A percentile compares a stretch with the other conserved stretches of the same genome.
These are phyloP conservation scores for Aureobasidium musti DNA, from an alignment of 2,329 filamentous ascomycete species.

Conservation along the genomic window DNA sequence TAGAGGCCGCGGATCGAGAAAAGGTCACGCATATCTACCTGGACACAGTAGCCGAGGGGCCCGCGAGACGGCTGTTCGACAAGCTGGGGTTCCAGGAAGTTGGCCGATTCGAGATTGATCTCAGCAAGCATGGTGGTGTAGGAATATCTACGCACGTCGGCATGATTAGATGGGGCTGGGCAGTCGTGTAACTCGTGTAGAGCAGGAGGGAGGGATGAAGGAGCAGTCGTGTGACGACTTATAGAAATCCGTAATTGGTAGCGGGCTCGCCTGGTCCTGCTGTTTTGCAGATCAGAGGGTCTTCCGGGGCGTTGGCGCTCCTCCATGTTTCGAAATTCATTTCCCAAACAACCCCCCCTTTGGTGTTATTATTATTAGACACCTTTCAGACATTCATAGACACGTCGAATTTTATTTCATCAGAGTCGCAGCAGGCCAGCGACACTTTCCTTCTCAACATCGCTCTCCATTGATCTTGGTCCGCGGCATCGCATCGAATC, in stretches of 20 bases:
- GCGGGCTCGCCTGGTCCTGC: not conserved
- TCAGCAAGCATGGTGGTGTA: constrained; percentile 15
- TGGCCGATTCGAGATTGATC: constrained; percentile 23
- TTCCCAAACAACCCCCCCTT: constrained; percentile 15
- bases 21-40: constrained; percentile 12
- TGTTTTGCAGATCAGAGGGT: constrained; percentile 19
- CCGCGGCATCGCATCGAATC: not conserved
- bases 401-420: not conserved
- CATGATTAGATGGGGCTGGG: constrained; percentile 16
- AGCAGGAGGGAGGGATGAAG: not conserved
- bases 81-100: constrained; percentile 26
- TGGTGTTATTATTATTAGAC: constrained; percentile 28
- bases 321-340: constrained; percentile 23
- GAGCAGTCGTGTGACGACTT: constrained; percentile 12
- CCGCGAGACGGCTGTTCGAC: constrained; percentile 15
- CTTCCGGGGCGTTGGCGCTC: constrained; percentile 14
- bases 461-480: not conserved
- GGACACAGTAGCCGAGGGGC: constrained; percentile 17
- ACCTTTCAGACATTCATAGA: not conserved
- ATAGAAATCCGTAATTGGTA: not conserved
- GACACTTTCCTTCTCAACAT: not conserved
- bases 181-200: not conserved
- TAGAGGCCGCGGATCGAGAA: constrained; percentile 17
- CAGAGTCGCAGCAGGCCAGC: constrained; percentile 24
- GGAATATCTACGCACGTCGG: constrained; percentile 14